A percentile compares a stretch with the other conserved stretches of the same genome.
These are phyloP conservation scores for Aspergillus novoparasiticus DNA, from an alignment of 2,329 filamentous ascomycete genomes.

Conservation along the genomic window DNA sequence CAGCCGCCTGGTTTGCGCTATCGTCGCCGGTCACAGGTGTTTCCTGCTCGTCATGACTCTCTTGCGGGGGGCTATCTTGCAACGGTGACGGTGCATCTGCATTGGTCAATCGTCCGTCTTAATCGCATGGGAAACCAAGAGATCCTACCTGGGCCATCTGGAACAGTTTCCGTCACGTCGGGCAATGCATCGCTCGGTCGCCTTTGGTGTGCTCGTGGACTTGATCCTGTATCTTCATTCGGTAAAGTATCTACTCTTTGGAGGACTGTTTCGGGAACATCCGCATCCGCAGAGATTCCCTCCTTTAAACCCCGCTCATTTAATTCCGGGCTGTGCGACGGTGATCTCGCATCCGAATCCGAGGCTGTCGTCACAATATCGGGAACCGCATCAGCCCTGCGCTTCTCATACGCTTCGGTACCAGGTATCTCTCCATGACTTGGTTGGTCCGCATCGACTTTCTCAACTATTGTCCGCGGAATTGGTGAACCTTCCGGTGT, in stretches of 20 bases:
- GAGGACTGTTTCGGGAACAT: constrained; percentile 48
- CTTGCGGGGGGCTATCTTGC: constrained; percentile 51
- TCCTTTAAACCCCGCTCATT: constrained; percentile 15
- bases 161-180: constrained; percentile 45
- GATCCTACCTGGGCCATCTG: constrained; percentile 61
- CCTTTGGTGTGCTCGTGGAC: constrained; percentile 42
- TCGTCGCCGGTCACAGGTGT: constrained; percentile 40
- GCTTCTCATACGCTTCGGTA: constrained; percentile 59
- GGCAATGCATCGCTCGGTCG: constrained; percentile 47
- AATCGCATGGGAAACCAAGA: constrained; percentile 34
- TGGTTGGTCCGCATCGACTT: constrained; percentile 58
- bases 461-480: constrained; percentile 63
- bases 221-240: constrained; percentile 35
- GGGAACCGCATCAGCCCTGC: constrained; percentile 61
- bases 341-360: constrained; percentile 35
- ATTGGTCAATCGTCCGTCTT: constrained; percentile 61
- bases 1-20: constrained; percentile 68
- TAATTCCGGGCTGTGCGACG: constrained; percentile 22
- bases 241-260: constrained; percentile 47
- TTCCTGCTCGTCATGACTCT: constrained; percentile 45
- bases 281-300: constrained; percentile 11
- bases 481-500: constrained; percentile 57
- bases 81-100: constrained; percentile 59
- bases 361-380: constrained; percentile 57
- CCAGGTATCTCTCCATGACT: constrained; percentile 65